Conservation (phyloP, 2,329 filamentous ascomycete genomes). For the Stromatinia cepivora region DNA sequence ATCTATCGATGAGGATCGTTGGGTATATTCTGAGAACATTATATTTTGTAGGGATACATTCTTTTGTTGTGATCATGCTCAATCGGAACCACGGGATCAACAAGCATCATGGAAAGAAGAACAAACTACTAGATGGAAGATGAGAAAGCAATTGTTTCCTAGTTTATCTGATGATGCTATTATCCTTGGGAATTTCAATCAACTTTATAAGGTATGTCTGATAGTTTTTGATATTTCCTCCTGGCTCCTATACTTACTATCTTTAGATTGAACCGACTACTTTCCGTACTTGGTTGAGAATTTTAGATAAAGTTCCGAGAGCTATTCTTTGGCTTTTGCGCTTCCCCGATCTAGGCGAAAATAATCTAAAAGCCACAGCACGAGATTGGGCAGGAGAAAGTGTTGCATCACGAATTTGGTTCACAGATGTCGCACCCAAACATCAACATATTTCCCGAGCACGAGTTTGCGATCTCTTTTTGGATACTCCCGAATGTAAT, state of each 20-base stretch:
- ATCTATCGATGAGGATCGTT: slow-evolving; percentile 62
- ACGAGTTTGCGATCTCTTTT: slow-evolving; percentile 87
- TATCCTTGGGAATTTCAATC: slow-evolving; percentile 97
- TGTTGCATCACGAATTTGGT: slow-evolving; percentile 83
- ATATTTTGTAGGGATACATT: slow-evolving; percentile 94
- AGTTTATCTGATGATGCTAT: slow-evolving; percentile 76
- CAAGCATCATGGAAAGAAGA: slow-evolving; percentile 80
- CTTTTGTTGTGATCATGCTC: slow-evolving; percentile 93
- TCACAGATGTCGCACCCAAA: slow-evolving; percentile 96
- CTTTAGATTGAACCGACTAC: slow-evolving; percentile 90
- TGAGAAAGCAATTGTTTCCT: slow-evolving; percentile 92
- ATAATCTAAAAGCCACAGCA: slow-evolving; percentile 78
- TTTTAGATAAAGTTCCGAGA: slow-evolving; percentile 80
- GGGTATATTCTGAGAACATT: slow-evolving; percentile 97
- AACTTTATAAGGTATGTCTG: slow-evolving; percentile 84
- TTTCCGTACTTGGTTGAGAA: slow-evolving; percentile 92
- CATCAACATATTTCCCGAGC: slow-evolving; percentile 90
- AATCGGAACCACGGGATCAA: slow-evolving; percentile 77
- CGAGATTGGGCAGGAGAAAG: slow-evolving; percentile 79
- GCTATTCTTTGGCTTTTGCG: slow-evolving; percentile 94
- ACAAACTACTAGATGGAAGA: slow-evolving; percentile 78
- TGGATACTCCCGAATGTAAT: slow-evolving; percentile 97
- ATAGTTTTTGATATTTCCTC: background rate
- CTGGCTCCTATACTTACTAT: slow-evolving; percentile 6
- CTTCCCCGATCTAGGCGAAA: slow-evolving; percentile 91